These are phyloP conservation scores for Cicer cuneatum DNA, from an alignment of 306 rosid genomes.

Conservation along the genomic window DNA sequence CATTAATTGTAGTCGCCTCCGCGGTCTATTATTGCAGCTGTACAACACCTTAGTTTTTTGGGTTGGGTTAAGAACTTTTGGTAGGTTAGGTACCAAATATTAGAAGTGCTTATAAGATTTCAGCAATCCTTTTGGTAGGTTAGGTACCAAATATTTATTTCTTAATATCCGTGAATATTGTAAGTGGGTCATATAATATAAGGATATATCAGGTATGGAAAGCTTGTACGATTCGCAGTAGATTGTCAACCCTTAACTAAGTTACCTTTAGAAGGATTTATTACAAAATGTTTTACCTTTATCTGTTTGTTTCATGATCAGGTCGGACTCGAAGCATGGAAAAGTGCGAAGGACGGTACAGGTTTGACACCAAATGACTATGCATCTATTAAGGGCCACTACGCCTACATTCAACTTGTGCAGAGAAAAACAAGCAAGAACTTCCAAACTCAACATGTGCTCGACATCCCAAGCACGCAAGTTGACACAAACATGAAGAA, in stretches of 20 bases:
- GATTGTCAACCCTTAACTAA: background rate
- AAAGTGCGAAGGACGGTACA: constrained; percentile 61
- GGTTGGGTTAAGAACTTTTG: background rate
- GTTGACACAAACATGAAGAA: constrained; percentile 55
- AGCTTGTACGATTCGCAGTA: background rate
- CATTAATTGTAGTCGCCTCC: too few relatives aligned
- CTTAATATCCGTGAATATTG: too few relatives aligned
- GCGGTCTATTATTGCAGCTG: background rate
- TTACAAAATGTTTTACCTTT: background rate
- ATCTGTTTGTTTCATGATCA: constrained; percentile 43
- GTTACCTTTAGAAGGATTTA: background rate
- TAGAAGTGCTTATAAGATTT: background rate
- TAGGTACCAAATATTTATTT: background rate
- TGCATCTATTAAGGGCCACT: constrained; percentile 68
- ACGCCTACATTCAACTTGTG: constrained; percentile 75
- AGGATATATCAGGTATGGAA: background rate
- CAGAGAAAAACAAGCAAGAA: constrained; percentile 66
- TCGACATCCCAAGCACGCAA: constrained; percentile 65
- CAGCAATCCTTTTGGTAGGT: background rate
- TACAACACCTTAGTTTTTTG: background rate
- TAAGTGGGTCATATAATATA: too few relatives aligned
- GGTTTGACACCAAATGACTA: constrained; percentile 83
- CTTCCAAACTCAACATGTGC: constrained; percentile 56
- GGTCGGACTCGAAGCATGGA: constrained; percentile 94
- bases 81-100: background rate